Evolutionary conservation across 306 rosid species (phyloP).

Genomic region (Carpinus fangiana): DNA sequence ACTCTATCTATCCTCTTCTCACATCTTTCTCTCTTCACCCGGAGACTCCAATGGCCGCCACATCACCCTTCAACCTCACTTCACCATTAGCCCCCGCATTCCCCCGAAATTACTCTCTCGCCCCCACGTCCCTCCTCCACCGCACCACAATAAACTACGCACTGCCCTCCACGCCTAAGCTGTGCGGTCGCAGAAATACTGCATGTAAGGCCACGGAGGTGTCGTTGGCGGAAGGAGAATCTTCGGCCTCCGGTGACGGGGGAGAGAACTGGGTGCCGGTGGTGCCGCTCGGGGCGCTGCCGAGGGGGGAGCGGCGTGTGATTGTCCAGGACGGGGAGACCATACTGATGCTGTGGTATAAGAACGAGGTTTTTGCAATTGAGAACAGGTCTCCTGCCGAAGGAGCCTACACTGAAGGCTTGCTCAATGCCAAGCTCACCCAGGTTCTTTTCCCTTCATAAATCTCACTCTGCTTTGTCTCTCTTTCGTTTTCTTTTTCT

Average conservation of each 20-base stretch:
- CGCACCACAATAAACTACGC: neutral
- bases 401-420: conserved; percentile 90
- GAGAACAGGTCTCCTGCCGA: conserved; percentile 97
- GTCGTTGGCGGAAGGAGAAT: conserved; percentile 52
- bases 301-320: conserved; percentile 88
- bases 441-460: conserved; percentile 35
- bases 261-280: conserved; percentile 79
- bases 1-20: conserved; percentile 7
- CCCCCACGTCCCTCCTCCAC: conserved; percentile 8
- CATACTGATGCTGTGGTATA: conserved; percentile 79
- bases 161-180: conserved; percentile 13
- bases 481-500: neutral
- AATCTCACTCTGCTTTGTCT: neutral
- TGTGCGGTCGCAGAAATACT: conserved; percentile 16
- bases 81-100: conserved; percentile 43
- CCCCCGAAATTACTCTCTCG: conserved; percentile 26
- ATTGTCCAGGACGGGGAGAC: conserved; percentile 74
- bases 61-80: conserved; percentile 17
- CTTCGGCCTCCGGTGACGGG: conserved; percentile 52
- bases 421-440: conserved; percentile 91
- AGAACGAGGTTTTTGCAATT: conserved; percentile 71
- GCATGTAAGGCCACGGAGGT: conserved; percentile 68
- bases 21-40: neutral
- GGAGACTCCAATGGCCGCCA: conserved; percentile 42
- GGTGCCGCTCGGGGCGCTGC: conserved; percentile 86